phyloP scores from a whole-genome alignment of 768 basidiomycete genomes.

The Tephrocybe sp. region DNA sequence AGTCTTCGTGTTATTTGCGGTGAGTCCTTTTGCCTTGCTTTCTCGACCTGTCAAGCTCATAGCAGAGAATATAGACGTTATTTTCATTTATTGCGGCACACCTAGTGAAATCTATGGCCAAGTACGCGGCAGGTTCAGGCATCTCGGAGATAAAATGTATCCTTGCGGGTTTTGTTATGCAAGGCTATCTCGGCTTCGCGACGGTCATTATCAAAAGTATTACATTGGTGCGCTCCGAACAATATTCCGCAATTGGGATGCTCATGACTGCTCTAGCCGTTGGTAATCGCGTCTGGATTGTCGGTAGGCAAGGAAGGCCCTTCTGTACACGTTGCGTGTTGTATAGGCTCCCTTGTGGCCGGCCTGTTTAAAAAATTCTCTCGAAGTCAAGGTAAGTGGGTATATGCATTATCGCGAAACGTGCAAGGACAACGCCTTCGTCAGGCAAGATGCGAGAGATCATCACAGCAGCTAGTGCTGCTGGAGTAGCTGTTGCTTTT shows the following conservation, averaged over 20 bases:
- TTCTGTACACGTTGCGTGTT: constrained; percentile 95
- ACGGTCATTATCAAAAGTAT: constrained; percentile 95
- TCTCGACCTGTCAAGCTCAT: constrained; percentile 1
- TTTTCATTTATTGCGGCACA: constrained; percentile 90
- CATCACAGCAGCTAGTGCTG: constrained; percentile 92
- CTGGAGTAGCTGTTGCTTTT: constrained; percentile 98
- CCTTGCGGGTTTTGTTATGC: constrained; percentile 95
- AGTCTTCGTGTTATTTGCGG: constrained; percentile 87
- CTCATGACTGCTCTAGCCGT: constrained; percentile 55
- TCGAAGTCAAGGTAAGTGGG: constrained; percentile 76
- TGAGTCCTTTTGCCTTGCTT: constrained; percentile 38
- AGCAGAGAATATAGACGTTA: constrained; percentile 48
- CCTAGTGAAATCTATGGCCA: constrained; percentile 85
- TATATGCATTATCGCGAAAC: background rate
- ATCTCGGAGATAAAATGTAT: constrained; percentile 99
- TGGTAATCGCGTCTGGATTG: constrained; percentile 95
- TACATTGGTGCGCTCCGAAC: constrained; percentile 66
- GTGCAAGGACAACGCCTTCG: background rate
- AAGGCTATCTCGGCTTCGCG: constrained; percentile 87
- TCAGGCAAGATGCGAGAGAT: constrained; percentile 86
- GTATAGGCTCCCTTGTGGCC: constrained; percentile 89
- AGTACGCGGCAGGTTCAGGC: constrained; percentile 95
- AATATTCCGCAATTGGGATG: background rate
- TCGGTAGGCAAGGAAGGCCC: constrained; percentile 99
- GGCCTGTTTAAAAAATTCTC: constrained; percentile 79